Base-by-base conservation (phyloP, 169 alveolate genomes). In the Theileria sp. region DNA sequence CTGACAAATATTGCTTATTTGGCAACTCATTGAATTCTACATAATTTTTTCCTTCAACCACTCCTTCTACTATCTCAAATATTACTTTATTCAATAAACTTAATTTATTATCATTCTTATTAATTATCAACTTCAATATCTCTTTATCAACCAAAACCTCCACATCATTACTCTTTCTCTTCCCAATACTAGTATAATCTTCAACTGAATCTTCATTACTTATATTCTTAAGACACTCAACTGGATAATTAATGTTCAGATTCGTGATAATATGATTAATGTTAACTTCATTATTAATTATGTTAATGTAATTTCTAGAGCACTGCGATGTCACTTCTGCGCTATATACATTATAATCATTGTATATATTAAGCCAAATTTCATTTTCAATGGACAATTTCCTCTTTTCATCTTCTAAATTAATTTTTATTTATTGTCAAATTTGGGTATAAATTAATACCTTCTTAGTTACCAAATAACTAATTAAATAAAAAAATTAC, bases 261-360 rank as follows among this genome's bases (percentile, higher is more conserved):
- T 51, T 38, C 69, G 84, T 77, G 36, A 77, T 77, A 8, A 34
- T 68, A 77, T 69, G 38, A 8, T 54, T 71, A 12, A 28, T 30
- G 19, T 25, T 58, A 6, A 58, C 67, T 58, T 58, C 34, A 58
- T 58, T 58, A 21, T 58, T 25, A 21, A 58, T 58, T 19, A 8
- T 17, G 12, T 19, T 58, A 21, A 58, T 58, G 32, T 58, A 58
- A 17, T 15, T 58, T n/a, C 12, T 58, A 21, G 28, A 36, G 54
- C 79, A 71, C 54, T 71, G 74, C 10, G 13, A 80, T 12, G 79
- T 71, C 34, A 61, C 75, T 36, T 54, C 34, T 23, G 26, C 68
- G 25, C 38, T 36, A 23, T 58, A 71, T 12, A 71, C 54, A 26
- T 71, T 38, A 71, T 71, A 71, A 23, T 71, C 79, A n/a, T 50